Conservation (phyloP, 306 rosid genomes). For the Ormosia semicastrata region DNA sequence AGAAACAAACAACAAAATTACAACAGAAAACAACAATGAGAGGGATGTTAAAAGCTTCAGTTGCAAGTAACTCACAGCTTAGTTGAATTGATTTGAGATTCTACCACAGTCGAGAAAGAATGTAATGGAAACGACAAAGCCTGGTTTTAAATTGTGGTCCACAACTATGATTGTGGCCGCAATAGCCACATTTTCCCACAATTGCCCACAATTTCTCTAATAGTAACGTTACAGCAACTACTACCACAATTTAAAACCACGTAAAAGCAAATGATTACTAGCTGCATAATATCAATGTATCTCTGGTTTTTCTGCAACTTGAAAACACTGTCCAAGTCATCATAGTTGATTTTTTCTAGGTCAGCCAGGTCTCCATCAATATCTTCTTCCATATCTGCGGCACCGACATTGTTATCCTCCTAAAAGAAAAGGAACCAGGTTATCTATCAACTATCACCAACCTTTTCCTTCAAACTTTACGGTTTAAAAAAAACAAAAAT, state of each 20-base stretch:
- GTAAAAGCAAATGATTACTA: not conserved
- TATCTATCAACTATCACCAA: not conserved
- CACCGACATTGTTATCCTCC: slow-evolving; percentile 66
- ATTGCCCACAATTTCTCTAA: not conserved
- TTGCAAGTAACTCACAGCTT: slow-evolving; percentile 20
- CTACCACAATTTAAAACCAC: not conserved
- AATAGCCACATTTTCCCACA: not conserved
- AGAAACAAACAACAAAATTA: not conserved
- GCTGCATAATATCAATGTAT: slow-evolving; percentile 70
- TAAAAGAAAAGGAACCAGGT: slow-evolving; percentile 21
- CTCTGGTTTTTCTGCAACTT: slow-evolving; percentile 89
- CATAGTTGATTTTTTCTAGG: slow-evolving; percentile 81
- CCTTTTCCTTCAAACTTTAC: not conserved
- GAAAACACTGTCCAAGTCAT: slow-evolving; percentile 91
- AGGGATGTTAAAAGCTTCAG: not conserved
- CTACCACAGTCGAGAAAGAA: not conserved
- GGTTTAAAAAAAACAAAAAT: not conserved
- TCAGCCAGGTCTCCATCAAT: slow-evolving; percentile 89
- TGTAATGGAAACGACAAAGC: not conserved
- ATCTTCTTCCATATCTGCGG: slow-evolving; percentile 85
- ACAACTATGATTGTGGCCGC: not conserved
- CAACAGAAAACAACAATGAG: slow-evolving; percentile 13
- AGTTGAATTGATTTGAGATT: not conserved
- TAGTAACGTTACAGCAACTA: not conserved
- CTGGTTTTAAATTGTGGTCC: not conserved